Conservation (phyloP, 306 rosid genomes). For the Cajanus cajan region DNA sequence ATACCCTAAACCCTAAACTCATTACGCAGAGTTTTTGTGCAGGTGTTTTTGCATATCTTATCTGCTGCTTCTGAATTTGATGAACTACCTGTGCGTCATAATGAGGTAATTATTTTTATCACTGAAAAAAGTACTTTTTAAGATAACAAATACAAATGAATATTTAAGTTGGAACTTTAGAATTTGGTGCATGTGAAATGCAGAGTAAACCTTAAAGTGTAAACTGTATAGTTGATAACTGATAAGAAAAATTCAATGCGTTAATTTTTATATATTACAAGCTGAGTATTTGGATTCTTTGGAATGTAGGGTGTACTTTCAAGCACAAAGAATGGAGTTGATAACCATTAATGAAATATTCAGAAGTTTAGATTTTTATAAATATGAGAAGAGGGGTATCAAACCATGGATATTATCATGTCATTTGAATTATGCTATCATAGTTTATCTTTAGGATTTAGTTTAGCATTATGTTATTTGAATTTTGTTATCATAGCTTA, state of each 20-base stretch:
- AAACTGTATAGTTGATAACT: neutral
- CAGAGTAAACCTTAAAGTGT: neutral
- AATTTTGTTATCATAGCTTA: no score
- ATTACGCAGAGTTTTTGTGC: conserved; percentile 15
- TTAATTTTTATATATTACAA: neutral
- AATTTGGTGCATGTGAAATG: neutral
- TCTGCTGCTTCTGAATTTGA: conserved; percentile 91
- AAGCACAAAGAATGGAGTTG: neutral
- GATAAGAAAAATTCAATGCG: neutral
- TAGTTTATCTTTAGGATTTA: no score
- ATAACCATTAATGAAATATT: neutral
- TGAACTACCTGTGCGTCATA: conserved; percentile 97
- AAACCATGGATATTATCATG: neutral
- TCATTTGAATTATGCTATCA: no score
- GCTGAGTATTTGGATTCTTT: neutral
- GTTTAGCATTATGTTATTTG: no score
- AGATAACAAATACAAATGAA: neutral
- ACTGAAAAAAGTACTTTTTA: neutral
- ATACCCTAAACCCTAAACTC: neutral
- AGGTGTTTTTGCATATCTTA: conserved; percentile 88
- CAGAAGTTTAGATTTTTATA: neutral
- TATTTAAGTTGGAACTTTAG: neutral
- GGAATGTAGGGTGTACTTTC: neutral
- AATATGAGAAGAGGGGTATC: neutral
- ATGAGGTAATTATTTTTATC: conserved; percentile 58